A percentile compares a stretch with the other conserved stretches of the same genome.
These are phyloP conservation scores for Primulina eburnea DNA, from an alignment of 257 asterid genomes.

Conservation along the genomic window DNA sequence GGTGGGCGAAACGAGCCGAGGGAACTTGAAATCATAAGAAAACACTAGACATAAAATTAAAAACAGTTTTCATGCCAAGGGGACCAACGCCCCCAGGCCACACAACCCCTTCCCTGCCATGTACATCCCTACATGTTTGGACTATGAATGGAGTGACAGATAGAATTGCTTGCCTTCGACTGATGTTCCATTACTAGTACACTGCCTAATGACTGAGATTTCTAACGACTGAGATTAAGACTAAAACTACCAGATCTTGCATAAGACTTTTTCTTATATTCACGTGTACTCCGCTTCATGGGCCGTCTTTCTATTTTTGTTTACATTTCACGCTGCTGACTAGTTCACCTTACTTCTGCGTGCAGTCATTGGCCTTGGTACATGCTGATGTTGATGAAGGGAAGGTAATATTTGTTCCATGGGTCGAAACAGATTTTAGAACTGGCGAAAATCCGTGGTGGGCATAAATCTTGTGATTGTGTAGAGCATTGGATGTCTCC, in stretches of 20 bases:
- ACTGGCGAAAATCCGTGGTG: conserved; percentile 94
- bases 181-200: not conserved
- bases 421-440: conserved; percentile 94
- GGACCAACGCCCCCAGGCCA: too few relatives aligned
- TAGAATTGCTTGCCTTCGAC: too few relatives aligned
- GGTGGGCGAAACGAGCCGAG: too few relatives aligned
- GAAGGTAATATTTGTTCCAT: conserved; percentile 81
- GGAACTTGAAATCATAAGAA: too few relatives aligned
- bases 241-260: not conserved
- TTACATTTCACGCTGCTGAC: not conserved
- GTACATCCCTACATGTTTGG: too few relatives aligned
- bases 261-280: too few relatives aligned
- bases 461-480: conserved; percentile 36
- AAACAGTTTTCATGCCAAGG: too few relatives aligned
- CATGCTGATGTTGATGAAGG: conserved; percentile 82
- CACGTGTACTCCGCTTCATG: not conserved
- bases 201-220: not conserved
- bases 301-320: not conserved
- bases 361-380: conserved; percentile 87
- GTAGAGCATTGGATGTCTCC: conserved; percentile 21
- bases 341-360: conserved; percentile 3
- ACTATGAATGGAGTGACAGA: too few relatives aligned
- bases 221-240: not conserved
- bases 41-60: too few relatives aligned
- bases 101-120: too few relatives aligned